Evolutionary conservation across 1,139 yeast genomes (phyloP).

Genomic region (Pneumocystis carinii): DNA sequence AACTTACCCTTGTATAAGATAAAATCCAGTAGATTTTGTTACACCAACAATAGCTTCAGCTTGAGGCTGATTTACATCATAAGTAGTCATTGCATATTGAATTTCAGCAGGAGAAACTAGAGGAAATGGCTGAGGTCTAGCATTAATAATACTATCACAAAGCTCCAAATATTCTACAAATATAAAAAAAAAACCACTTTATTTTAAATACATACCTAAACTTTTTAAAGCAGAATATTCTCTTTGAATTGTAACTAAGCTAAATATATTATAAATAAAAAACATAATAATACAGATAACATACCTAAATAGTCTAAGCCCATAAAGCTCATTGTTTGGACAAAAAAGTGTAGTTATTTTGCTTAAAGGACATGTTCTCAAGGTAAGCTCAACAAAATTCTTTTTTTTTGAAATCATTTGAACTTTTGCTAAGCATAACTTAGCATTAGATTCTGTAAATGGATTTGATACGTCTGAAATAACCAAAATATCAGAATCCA

Average conservation of each 20-base stretch:
- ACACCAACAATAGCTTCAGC: constrained; percentile 77
- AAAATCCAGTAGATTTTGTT: constrained; percentile 54
- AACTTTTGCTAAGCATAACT: constrained; percentile 63
- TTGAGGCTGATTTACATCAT: constrained; percentile 69
- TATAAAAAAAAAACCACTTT: background rate
- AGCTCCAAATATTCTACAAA: constrained; percentile 49
- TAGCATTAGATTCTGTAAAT: background rate
- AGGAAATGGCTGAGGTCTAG: constrained; percentile 38
- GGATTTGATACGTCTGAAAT: constrained; percentile 30
- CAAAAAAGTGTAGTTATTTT: constrained; percentile 42
- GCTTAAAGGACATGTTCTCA: constrained; percentile 43
- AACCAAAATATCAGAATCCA: constrained; percentile 69
- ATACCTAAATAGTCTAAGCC: constrained; percentile 57
- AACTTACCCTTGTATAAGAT: constrained; percentile 66
- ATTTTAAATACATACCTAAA: constrained; percentile 25
- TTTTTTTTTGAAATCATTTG: constrained; percentile 45
- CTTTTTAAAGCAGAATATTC: constrained; percentile 78
- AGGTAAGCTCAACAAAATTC: constrained; percentile 55
- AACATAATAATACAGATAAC: constrained; percentile 1
- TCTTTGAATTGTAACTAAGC: constrained; percentile 75
- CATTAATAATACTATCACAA: constrained; percentile 45
- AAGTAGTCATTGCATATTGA: constrained; percentile 25
- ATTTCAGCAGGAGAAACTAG: constrained; percentile 26
- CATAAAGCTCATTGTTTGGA: constrained; percentile 49
- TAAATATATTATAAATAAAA: constrained; percentile 1